A percentile compares a stretch with the other conserved stretches of the same genome.
phyloP scores from a whole-genome alignment of 257 asterid genomes.

The Solanum lycopersicoides region DNA sequence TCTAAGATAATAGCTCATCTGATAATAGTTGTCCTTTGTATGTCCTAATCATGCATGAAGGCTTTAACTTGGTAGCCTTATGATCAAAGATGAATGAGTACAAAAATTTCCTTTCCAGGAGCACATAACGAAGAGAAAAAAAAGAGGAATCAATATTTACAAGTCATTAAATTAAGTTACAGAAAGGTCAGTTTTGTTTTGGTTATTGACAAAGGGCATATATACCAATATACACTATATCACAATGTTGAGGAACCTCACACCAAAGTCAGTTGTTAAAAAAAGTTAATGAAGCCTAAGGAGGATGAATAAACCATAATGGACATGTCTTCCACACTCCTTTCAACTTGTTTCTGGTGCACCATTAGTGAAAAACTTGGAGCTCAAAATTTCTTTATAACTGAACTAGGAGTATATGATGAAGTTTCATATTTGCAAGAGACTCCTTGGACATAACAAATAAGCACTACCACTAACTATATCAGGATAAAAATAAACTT shows the following conservation, averaged over 20 bases:
- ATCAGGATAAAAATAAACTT: not conserved
- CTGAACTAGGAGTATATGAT: not conserved
- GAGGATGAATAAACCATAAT: not conserved
- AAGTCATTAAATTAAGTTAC: not conserved
- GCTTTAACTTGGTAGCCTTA: not conserved
- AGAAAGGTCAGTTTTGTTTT: not conserved
- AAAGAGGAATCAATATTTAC: not conserved
- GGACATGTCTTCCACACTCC: not conserved
- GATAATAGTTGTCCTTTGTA: not conserved
- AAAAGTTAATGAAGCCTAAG: not conserved
- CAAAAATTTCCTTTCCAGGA: not conserved
- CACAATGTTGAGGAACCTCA: not conserved
- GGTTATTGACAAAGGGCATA: not conserved
- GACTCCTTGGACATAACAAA: not conserved
- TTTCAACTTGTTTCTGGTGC: not conserved
- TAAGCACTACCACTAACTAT: not conserved
- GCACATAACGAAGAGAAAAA: not conserved
- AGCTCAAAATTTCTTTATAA: not conserved
- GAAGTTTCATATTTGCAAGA: not conserved
- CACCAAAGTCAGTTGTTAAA: not conserved
- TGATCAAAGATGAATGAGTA: not conserved
- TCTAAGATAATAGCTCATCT: not conserved
- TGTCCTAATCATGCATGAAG: not conserved
- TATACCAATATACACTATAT: not conserved
- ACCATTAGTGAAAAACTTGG: not conserved